Base-by-base conservation (phyloP, 257 asterid genomes). In the Capsicum rhomboideum region DNA sequence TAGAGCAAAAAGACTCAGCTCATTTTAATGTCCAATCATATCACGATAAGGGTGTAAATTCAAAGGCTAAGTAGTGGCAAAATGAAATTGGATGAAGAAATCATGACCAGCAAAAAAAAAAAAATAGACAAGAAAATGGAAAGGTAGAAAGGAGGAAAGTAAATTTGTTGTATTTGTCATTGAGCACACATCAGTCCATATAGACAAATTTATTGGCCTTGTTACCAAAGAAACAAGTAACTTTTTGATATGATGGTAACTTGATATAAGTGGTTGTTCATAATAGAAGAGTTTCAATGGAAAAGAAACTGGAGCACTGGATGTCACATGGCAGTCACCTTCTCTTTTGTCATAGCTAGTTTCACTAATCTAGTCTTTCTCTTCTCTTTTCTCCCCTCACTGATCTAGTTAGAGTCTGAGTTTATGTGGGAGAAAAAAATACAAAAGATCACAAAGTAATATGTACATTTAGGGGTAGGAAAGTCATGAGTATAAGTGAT, bases 251-350 rank as follows among this genome's bases (percentile, higher is more conserved):
- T 77, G 82, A 77, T 77, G 63, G 63, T 77, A 77, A 77, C 82
- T 80, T 44, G 84, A 61, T 58, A 37, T 61, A 81, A 81, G 74
- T 72, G 66, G 63, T 86, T 86, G 67, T 59, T 82, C 85, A 64
- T 31, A 29, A 28, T 31, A 29, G 72, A 72, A 50, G 66, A 80
- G 68, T 55, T 53, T 49, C 79, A 68, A 80, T 31, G 56, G 61
- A 78, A 49, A 82, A 77, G 85, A 80, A 82, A 84, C 75, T 82
- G 68, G 81, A 52, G 75, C 56, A 67, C 75, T 78, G 82, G 85
- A 86, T 86, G 87, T 86, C 89, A 88, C 90, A 83, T 86, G 86
- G 63, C 86, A 83, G 82, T 50, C 56, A 63, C 72, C 88, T 85
- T 86, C 82, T 85, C 84, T 85, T 79, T 72, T 85, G 88, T 84